Evolutionary conservation across 768 basidiomycete species (phyloP).

Genomic region (Cubamyces lactineus): DNA sequence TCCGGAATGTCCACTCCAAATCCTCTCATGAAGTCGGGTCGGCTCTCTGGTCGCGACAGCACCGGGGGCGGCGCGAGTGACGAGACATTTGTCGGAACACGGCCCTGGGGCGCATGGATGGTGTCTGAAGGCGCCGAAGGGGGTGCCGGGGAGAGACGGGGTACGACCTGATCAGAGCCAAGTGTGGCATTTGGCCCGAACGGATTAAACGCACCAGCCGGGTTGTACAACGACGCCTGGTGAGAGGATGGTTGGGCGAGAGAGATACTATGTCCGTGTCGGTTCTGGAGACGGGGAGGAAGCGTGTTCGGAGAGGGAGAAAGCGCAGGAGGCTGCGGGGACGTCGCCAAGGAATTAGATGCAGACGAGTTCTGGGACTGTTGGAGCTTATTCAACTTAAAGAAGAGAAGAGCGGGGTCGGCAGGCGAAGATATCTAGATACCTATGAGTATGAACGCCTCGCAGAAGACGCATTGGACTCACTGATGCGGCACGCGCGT

Average conservation of each 20-base stretch:
- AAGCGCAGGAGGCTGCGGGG: slow-evolving; percentile 65
- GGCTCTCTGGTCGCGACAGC: slow-evolving; percentile 51
- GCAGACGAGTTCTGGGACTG: slow-evolving; percentile 62
- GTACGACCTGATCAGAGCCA: slow-evolving; percentile 49
- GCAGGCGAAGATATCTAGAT: slow-evolving; percentile 87
- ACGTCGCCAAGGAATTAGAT: slow-evolving; percentile 58
- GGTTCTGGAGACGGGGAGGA: slow-evolving; percentile 48
- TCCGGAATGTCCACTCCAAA: slow-evolving; percentile 83
- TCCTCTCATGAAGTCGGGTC: slow-evolving; percentile 76
- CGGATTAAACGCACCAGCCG: slow-evolving; percentile 57
- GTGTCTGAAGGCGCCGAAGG: slow-evolving; percentile 33
- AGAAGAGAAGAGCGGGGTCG: slow-evolving; percentile 78
- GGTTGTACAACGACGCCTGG: slow-evolving; percentile 39
- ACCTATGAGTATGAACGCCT: slow-evolving; percentile 18
- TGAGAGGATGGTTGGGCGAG: slow-evolving; percentile 59
- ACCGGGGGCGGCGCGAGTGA: slow-evolving; percentile 51
- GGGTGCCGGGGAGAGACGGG: slow-evolving; percentile 31
- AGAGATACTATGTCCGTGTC: slow-evolving; percentile 77
- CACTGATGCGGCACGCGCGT: slow-evolving; percentile 84
- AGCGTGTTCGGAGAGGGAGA: slow-evolving; percentile 50
- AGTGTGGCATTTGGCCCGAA: slow-evolving; percentile 62
- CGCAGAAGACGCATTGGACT: slow-evolving; percentile 36
- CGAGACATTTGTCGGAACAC: slow-evolving; percentile 48
- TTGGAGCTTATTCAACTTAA: slow-evolving; percentile 84
- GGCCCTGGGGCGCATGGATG: slow-evolving; percentile 60